phyloP scores from a whole-genome alignment of 2,329 filamentous ascomycete species.

The Sporothrix inflata region DNA sequence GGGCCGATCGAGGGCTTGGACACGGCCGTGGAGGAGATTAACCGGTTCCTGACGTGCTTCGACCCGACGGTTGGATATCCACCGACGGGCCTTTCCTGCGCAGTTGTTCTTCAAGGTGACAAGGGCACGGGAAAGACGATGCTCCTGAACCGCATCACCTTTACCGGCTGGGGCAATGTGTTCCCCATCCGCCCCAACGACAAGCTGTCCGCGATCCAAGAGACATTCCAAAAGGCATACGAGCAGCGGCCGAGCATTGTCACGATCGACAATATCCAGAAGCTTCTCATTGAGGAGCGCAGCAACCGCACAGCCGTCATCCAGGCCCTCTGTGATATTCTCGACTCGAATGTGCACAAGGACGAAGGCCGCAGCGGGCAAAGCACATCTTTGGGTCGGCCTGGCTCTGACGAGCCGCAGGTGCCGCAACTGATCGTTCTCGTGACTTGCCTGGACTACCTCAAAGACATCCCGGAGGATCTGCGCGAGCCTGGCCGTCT shows the following conservation, averaged over 20 bases:
- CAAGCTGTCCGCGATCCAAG: constrained; percentile 63
- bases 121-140: constrained; percentile 83
- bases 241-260: constrained; percentile 75
- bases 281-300: constrained; percentile 65
- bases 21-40: constrained; percentile 66
- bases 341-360: constrained; percentile 49
- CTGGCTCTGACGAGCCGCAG: constrained; percentile 29
- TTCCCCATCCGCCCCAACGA: constrained; percentile 61
- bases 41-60: constrained; percentile 57
- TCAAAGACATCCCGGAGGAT: constrained; percentile 70
- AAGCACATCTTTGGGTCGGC: neutral
- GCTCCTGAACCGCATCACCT: constrained; percentile 69
- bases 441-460: constrained; percentile 71
- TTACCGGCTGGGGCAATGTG: constrained; percentile 71
- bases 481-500: constrained; percentile 70
- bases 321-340: constrained; percentile 55
- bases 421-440: constrained; percentile 68
- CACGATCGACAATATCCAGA: constrained; percentile 76
- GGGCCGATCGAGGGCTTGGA: constrained; percentile 69
- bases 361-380: neutral
- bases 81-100: constrained; percentile 45
- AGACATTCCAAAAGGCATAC: constrained; percentile 70
- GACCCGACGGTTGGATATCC: constrained; percentile 39
- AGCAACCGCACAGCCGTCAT: constrained; percentile 55
- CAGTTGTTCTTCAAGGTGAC: constrained; percentile 77